Evolutionary conservation across 176 grass and related monocot genomes (phyloP).

Genomic region (Panicum miliaceum): DNA sequence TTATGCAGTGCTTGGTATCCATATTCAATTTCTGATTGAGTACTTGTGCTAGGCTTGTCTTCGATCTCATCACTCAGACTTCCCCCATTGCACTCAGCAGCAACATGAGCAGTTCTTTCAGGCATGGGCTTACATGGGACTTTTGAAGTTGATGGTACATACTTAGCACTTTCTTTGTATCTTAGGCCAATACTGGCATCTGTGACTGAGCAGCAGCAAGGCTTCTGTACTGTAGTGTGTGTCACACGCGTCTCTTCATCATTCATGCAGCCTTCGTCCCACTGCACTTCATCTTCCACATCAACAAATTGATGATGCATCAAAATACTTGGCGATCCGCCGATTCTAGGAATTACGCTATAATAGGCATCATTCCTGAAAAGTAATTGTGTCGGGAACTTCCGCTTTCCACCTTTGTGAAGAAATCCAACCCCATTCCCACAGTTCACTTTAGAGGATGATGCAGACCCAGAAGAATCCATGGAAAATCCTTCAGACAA

Average conservation of each 20-base stretch:
- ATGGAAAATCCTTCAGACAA: conserved; percentile 73
- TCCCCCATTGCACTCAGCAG: conserved; percentile 66
- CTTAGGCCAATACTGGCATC: conserved; percentile 54
- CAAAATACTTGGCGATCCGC: conserved; percentile 60
- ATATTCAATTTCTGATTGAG: conserved; percentile 60
- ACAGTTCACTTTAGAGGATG: conserved; percentile 57
- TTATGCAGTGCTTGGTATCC: conserved; percentile 63
- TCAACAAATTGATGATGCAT: conserved; percentile 55
- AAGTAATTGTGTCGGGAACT: conserved; percentile 67
- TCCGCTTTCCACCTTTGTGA: conserved; percentile 71
- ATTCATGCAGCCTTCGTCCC: conserved; percentile 76
- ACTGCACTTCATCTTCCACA: conserved; percentile 66
- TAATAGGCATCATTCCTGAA: conserved; percentile 65
- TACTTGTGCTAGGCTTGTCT: conserved; percentile 72
- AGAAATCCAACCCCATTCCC: conserved; percentile 67
- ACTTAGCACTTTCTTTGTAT: conserved; percentile 59
- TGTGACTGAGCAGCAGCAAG: conserved; percentile 75
- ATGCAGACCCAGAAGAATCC: conserved; percentile 53
- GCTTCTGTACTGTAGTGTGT: conserved; percentile 69
- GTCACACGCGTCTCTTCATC: conserved; percentile 67
- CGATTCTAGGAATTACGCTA: conserved; percentile 65
- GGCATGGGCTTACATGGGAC: conserved; percentile 55
- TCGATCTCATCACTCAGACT: conserved; percentile 68
- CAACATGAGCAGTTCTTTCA: conserved; percentile 56
- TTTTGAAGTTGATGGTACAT: conserved; percentile 64